Evolutionary conservation across 257 asterid genomes (phyloP), one percentile per base, ranked within the genome.

Genomic region (Jasminum sambac): DNA sequence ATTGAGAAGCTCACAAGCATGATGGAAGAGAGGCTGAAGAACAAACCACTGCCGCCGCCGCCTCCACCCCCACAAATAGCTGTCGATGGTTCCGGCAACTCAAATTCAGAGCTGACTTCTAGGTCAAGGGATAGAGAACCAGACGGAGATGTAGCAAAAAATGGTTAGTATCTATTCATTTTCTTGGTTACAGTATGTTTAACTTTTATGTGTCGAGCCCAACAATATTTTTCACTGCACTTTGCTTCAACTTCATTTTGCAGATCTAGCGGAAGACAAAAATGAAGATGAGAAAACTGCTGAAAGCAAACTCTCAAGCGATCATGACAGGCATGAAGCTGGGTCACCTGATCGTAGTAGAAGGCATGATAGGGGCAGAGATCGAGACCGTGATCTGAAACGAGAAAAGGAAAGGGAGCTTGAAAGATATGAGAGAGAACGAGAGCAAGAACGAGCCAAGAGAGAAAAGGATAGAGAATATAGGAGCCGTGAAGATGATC

Each of bases 381-480:
- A 91, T 74, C 88, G 92, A 21, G 95, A 87, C 42, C 92, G 91
- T 64, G 97, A 89, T 7, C 66, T 75, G 77, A 87, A 82, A 78
- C 80, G 92, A 74, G 99, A 88, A 59, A 92, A 88, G 82, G 98
- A 92, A 79, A 85, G 93, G 77, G 98, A 91, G 77, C 86, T 91
- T 21, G 98, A 95, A 84, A 88, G 98, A 74, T 87, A 88, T 39
- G 98, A 95, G 85, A 85, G 95, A 82, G 96, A 89, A 67, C 86
- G 99, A 69, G 99, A 95, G 77, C 95, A 87, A 66, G 97, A 95
- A 63, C 91, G 99, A 70, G 89, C 89, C 37, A 95, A 87, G 89
- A 83, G 98, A 79, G 99, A 95, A 86, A 89, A 90, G 82, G 99
- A 95, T 62, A 88, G 96, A 74, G 97, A 89, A 74, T 78, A 95